Base-by-base conservation (phyloP, 805 yeast genomes). In the Starmerella apis region DNA sequence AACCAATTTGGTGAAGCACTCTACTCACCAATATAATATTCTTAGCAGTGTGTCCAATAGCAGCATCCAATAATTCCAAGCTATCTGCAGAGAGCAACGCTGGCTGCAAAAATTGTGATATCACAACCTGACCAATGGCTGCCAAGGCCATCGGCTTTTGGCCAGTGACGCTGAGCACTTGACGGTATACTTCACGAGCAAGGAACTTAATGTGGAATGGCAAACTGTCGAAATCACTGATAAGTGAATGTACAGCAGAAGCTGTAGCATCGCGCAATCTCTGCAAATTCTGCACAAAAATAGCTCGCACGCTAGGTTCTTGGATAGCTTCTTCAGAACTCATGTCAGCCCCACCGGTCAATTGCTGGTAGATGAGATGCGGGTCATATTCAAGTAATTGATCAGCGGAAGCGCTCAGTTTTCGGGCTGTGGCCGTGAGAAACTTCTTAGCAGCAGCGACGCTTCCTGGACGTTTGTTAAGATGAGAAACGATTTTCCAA, bases 341-440 rank as follows among this genome's bases (percentile, higher is more conserved):
- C 3, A 73, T 61, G 19, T 54, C 56, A 46, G 61, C 73, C 28
- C 62, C 61, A 28, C 67, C 63, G 22, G 56, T 49, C 13, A 57
- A 36, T 16, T 56, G 45, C 20, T 65, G 55, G 37, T 60, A 62
- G 20, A 63, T 64, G 14, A 67, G 65, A 2, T 76, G 63, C 2
- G 97, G 97, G 63, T 87, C 85, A 49, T 88, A 78, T 61, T 88
- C 96, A 56, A 86, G 78, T 49, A 80, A 79, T 10, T 80, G 63
- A 5, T 66, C 68, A 8, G 65, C 61, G 27, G 66, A 65, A 19
- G 62, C 56, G 14, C 65, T 51, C 10, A 76, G 57, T 14, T 49
- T 52, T n/a, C 42, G 35, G 2, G 56, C 31, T 19, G 73, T 56
- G 1, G 72, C 65, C 0, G 67, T 63, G 28, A 77, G 62, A 5